phyloP scores from a whole-genome alignment of 2,329 filamentous ascomycete genomes.

The Trichoderma lentiforme region DNA sequence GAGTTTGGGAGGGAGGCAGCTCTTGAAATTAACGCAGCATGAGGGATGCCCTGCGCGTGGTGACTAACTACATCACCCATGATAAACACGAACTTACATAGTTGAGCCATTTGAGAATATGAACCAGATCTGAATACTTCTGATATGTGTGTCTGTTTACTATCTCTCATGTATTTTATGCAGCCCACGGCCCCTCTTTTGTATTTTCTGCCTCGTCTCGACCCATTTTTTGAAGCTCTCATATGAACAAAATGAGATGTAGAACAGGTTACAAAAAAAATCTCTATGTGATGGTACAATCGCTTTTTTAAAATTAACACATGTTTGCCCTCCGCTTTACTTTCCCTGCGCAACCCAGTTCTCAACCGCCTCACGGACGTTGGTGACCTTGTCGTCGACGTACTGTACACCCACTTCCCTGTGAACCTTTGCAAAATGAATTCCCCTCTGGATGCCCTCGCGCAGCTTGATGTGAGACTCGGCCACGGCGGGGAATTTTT shows the following conservation, averaged over 20 bases:
- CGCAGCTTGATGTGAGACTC: constrained; percentile 74
- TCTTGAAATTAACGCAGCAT: constrained; percentile 2
- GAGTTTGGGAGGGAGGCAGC: background rate
- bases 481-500: constrained; percentile 77
- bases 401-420: constrained; percentile 65
- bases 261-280: constrained; percentile 30
- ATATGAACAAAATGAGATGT: constrained; percentile 9
- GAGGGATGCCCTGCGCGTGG: background rate
- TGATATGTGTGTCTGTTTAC: background rate
- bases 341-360: constrained; percentile 89
- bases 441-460: constrained; percentile 65
- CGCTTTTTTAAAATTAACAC: constrained; percentile 24
- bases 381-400: constrained; percentile 76
- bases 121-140: background rate
- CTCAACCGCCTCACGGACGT: constrained; percentile 74
- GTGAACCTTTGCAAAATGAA: constrained; percentile 72
- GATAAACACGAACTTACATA: background rate
- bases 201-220: background rate
- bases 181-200: background rate
- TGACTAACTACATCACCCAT: background rate
- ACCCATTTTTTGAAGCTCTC: background rate
- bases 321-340: constrained; percentile 54
- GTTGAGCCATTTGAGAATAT: background rate
- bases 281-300: constrained; percentile 39
- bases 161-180: background rate